A percentile compares a stretch with the other conserved stretches of the same genome.
phyloP scores from a whole-genome alignment of 1,284 basidiomycete species.

The Ustilago crameri region DNA sequence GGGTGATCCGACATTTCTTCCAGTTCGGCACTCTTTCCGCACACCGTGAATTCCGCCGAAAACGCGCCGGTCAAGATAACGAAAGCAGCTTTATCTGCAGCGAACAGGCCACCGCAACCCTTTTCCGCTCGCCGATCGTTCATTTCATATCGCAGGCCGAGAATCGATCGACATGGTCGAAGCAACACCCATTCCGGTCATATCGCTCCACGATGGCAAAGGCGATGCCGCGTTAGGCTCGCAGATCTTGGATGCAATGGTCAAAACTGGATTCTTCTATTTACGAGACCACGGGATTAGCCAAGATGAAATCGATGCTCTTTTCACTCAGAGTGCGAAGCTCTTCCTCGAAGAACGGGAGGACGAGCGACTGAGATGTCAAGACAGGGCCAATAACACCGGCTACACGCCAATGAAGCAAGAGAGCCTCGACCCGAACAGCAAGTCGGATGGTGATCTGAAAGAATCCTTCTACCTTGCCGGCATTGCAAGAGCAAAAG shows the following conservation, averaged over 20 bases:
- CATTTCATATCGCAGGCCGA: neutral
- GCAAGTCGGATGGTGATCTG: constrained; percentile 46
- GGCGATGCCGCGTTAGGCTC: constrained; percentile 14
- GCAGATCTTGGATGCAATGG: constrained; percentile 37
- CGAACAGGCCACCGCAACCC: neutral
- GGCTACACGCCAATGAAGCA: constrained; percentile 49
- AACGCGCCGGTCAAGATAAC: neutral
- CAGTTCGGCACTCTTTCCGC: neutral
- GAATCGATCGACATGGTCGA: constrained; percentile 9
- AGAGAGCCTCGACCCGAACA: constrained; percentile 36
- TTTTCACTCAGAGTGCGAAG: constrained; percentile 32
- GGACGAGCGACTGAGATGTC: constrained; percentile 11
- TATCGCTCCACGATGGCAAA: constrained; percentile 17
- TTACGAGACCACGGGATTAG: constrained; percentile 51
- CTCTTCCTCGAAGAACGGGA: constrained; percentile 44
- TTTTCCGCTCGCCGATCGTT: too few relatives aligned
- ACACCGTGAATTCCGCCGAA: neutral
- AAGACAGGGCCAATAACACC: constrained; percentile 40
- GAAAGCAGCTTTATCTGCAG: neutral
- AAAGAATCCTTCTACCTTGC: constrained; percentile 62
- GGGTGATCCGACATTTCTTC: neutral
- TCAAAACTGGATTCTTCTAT: constrained; percentile 59
- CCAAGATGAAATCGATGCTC: constrained; percentile 31
- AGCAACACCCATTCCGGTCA: constrained; percentile 40
- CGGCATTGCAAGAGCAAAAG: constrained; percentile 15